Conservation (phyloP, 495 filamentous ascomycete genomes). For the Penicillium paxilli region DNA sequence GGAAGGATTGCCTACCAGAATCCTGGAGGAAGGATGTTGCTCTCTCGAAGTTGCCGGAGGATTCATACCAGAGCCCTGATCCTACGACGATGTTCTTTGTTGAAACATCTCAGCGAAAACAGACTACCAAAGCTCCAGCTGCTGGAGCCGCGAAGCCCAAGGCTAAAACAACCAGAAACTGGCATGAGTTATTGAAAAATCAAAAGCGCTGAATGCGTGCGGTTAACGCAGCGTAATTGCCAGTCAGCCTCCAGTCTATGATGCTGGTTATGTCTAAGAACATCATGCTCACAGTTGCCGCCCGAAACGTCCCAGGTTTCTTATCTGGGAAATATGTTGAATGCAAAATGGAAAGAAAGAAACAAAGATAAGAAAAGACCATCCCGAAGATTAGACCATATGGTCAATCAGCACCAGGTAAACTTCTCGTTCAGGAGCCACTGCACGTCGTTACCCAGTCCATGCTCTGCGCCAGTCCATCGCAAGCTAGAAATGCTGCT, state of each 20-base stretch:
- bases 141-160: conserved; percentile 39
- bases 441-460: conserved; percentile 59
- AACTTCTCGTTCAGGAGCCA: conserved; percentile 95
- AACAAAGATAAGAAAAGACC: background rate
- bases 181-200: conserved; percentile 82
- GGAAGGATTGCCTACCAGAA: conserved; percentile 61
- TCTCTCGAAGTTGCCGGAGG: conserved; percentile 45
- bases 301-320: conserved; percentile 8
- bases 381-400: conserved; percentile 4
- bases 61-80: conserved; percentile 38
- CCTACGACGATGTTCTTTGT: conserved; percentile 42
- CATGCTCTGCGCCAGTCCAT: conserved; percentile 57
- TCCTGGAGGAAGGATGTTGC: conserved; percentile 54
- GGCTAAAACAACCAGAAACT: conserved; percentile 66
- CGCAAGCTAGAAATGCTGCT: conserved; percentile 63
- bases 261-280: conserved; percentile 20
- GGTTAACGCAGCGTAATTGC: conserved; percentile 15
- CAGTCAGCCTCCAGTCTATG: conserved; percentile 17
- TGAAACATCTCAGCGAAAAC: conserved; percentile 35
- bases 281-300: conserved; percentile 18
- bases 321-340: conserved; percentile 1
- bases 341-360: conserved; percentile 4
- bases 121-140: conserved; percentile 29
- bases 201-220: conserved; percentile 31
- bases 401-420: conserved; percentile 73